Evolutionary conservation across 2,329 filamentous ascomycete genomes (phyloP).

Genomic region (Colletotrichum gigasporum): DNA sequence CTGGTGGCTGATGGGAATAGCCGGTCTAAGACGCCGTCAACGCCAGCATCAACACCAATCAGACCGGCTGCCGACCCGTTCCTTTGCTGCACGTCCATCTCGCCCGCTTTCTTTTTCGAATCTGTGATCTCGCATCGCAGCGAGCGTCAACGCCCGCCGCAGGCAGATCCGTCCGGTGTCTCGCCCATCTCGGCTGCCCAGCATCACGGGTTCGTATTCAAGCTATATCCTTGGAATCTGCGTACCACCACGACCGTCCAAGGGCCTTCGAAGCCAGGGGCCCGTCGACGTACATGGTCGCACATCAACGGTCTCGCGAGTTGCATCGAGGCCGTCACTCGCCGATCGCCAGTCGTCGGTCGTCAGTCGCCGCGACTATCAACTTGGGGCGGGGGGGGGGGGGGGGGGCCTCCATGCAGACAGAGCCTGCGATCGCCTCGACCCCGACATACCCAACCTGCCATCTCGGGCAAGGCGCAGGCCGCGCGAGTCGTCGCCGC

Average conservation of each 20-base stretch:
- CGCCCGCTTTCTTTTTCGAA: constrained; percentile 11
- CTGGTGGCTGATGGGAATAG: not conserved
- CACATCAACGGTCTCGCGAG: not conserved
- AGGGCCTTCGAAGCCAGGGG: not conserved
- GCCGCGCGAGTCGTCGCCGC: constrained; percentile 23
- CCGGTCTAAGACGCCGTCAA: not conserved
- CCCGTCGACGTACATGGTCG: not conserved
- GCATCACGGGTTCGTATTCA: constrained; percentile 15
- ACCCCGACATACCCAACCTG: not conserved
- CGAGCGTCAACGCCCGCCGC: not conserved
- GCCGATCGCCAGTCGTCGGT: constrained; percentile 11
- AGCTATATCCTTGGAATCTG: not conserved
- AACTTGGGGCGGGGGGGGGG: not conserved
- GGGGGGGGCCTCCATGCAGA: no score
- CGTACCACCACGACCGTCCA: not conserved
- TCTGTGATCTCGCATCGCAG: constrained; percentile 9
- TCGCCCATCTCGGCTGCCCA: constrained; percentile 1
- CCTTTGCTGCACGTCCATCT: not conserved
- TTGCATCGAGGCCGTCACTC: constrained; percentile 8
- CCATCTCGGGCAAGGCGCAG: constrained; percentile 13
- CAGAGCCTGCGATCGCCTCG: not conserved
- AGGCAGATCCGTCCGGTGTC: not conserved
- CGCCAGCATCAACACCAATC: constrained; percentile 6
- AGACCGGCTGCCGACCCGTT: not conserved
- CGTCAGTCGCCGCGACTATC: not conserved